phyloP scores from a whole-genome alignment of 768 basidiomycete species.

The Pleurotus tuber-regium region DNA sequence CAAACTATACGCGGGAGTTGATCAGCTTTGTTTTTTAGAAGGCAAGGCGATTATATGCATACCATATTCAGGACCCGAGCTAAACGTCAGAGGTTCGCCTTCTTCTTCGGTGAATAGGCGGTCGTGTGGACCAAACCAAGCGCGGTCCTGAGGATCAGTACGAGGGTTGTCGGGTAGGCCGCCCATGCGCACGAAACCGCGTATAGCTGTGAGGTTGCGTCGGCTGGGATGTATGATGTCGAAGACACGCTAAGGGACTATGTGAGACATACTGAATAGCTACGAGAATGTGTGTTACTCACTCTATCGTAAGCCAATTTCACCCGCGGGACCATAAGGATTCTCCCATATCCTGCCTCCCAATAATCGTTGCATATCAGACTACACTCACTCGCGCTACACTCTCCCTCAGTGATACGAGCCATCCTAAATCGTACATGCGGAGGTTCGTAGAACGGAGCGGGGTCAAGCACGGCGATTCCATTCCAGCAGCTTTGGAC shows the following conservation, averaged over 20 bases:
- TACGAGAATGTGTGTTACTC: conserved; percentile 22
- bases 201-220: conserved; percentile 92
- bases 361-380: conserved; percentile 99
- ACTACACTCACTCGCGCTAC: conserved; percentile 93
- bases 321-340: conserved; percentile 96
- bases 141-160: conserved; percentile 95
- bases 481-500: conserved; percentile 99
- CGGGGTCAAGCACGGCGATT: conserved; percentile 92
- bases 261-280: neutral
- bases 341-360: conserved; percentile 92
- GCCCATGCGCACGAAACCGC: conserved; percentile 93
- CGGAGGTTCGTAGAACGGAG: conserved; percentile 89
- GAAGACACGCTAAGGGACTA: conserved; percentile 70
- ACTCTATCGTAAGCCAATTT: conserved; percentile 95
- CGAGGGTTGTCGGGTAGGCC: conserved; percentile 94
- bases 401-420: conserved; percentile 80
- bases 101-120: conserved; percentile 91
- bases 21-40: too few relatives aligned
- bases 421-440: conserved; percentile 98
- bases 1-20: too few relatives aligned
- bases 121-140: conserved; percentile 98
- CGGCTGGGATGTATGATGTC: conserved; percentile 91
- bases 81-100: conserved; percentile 70
- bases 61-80: conserved; percentile 86
- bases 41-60: conserved; percentile 26